These are phyloP conservation scores for Euphorbia neoarborescens DNA, from an alignment of 441 rosid species.

Conservation along the genomic window DNA sequence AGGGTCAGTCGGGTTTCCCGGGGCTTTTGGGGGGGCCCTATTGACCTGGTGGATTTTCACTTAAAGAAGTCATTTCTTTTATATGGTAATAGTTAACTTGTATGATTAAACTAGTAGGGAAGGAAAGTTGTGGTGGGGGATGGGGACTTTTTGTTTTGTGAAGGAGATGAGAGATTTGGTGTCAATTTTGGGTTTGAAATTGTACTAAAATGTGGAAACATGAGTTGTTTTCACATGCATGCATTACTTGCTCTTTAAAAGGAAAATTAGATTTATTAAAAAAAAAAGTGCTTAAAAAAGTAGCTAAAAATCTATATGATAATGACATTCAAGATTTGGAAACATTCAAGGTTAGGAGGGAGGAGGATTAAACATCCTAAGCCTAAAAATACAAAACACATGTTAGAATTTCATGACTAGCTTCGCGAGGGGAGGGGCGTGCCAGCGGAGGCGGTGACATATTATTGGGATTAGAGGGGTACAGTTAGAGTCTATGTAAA, in stretches of 20 bases:
- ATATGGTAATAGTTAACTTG: not conserved
- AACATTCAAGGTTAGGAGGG: too few species aligned
- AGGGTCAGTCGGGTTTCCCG: too few species aligned
- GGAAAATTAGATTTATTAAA: not conserved
- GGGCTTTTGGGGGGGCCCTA: too few species aligned
- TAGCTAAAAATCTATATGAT: conserved; percentile 21
- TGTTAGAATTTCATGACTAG: too few species aligned
- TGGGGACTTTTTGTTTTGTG: not conserved
- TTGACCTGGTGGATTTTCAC: too few species aligned
- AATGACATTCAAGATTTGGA: conserved; percentile 23
- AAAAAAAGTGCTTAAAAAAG: not conserved
- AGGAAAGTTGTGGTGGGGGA: not conserved
- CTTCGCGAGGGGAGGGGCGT: too few species aligned
- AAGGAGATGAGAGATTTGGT: not conserved
- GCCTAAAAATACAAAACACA: too few species aligned
- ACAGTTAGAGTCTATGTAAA: too few species aligned
- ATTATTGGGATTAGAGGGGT: too few species aligned
- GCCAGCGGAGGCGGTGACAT: too few species aligned
- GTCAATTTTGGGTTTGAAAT: not conserved
- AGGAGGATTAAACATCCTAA: too few species aligned
- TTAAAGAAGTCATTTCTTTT: too few species aligned
- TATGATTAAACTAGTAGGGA: not conserved
- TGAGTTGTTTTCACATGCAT: conserved; percentile 22
- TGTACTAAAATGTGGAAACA: conserved; percentile 25
- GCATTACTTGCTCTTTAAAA: conserved; percentile 19